phyloP scores from a whole-genome alignment of 768 basidiomycete species.

The Leccinum subtestaceum region DNA sequence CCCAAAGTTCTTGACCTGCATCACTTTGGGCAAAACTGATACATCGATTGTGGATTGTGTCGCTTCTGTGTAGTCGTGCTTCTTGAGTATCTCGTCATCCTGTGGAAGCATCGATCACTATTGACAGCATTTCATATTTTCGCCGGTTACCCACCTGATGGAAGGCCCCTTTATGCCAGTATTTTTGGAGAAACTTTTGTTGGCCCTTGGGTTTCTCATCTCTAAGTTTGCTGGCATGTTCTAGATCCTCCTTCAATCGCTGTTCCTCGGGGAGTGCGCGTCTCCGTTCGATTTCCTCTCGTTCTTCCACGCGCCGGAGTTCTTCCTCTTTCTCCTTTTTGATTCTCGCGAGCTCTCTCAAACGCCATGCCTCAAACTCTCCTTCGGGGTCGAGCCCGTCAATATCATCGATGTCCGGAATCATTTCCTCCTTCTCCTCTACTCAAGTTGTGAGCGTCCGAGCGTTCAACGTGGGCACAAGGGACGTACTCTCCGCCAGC shows the following conservation, averaged over 20 bases:
- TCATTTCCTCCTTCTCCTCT: conserved; percentile 87
- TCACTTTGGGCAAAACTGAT: conserved; percentile 84
- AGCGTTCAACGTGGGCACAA: conserved; percentile 1
- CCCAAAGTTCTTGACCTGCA: conserved; percentile 96
- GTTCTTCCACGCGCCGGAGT: conserved; percentile 74
- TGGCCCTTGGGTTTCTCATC: conserved; percentile 89
- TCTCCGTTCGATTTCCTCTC: conserved; percentile 87
- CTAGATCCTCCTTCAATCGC: conserved; percentile 87
- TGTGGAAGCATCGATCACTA: conserved; percentile 32
- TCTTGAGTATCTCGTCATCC: conserved; percentile 85
- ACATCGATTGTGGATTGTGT: conserved; percentile 89
- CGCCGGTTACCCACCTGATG: conserved; percentile 65
- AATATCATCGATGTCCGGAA: conserved; percentile 92
- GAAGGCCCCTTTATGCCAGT: conserved; percentile 99
- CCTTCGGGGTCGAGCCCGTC: conserved; percentile 85
- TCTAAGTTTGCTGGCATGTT: conserved; percentile 75
- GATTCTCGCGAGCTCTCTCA: conserved; percentile 90
- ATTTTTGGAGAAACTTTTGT: conserved; percentile 94
- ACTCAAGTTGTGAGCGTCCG: conserved; percentile 4
- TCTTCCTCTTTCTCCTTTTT: conserved; percentile 93
- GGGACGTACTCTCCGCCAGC: conserved; percentile 78
- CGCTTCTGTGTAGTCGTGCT: conserved; percentile 85
- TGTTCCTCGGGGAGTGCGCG: conserved; percentile 93
- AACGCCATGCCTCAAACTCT: conserved; percentile 96
- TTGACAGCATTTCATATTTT: conserved; percentile 3